A percentile compares a stretch with the other conserved stretches of the same genome.
Evolutionary conservation across 2,329 filamentous ascomycete species (phyloP).

Genomic region (Polychaeton citri): DNA sequence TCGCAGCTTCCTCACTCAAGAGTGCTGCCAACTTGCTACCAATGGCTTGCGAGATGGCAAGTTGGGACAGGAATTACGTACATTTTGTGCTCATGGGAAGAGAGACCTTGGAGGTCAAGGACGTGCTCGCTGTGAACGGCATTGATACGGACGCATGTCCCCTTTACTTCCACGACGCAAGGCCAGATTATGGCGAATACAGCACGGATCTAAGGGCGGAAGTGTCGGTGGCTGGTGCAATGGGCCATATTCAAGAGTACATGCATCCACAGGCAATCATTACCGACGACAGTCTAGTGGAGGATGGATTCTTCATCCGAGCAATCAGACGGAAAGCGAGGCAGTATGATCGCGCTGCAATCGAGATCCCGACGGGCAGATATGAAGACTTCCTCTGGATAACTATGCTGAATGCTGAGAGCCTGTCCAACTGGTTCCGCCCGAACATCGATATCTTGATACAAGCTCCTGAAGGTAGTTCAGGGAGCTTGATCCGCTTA

Average conservation of each 20-base stretch:
- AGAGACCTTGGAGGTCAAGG: constrained; percentile 53
- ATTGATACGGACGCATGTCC: constrained; percentile 54
- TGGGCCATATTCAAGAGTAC: constrained; percentile 58
- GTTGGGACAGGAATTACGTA: constrained; percentile 54
- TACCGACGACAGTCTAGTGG: constrained; percentile 51
- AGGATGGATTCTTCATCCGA: constrained; percentile 55
- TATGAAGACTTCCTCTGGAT: constrained; percentile 61
- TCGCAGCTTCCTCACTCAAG: constrained; percentile 60
- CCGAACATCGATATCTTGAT: constrained; percentile 71
- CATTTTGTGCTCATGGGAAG: constrained; percentile 72
- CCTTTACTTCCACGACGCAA: constrained; percentile 57
- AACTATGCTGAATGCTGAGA: constrained; percentile 58
- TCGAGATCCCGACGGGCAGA: constrained; percentile 57
- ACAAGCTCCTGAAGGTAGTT: constrained; percentile 56
- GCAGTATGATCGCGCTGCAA: constrained; percentile 45
- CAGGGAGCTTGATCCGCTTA: constrained; percentile 62
- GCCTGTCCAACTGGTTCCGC: constrained; percentile 65
- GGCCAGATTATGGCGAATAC: constrained; percentile 56
- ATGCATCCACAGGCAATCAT: constrained; percentile 68
- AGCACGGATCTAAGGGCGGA: constrained; percentile 61
- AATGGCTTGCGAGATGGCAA: constrained; percentile 76
- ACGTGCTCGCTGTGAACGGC: constrained; percentile 65
- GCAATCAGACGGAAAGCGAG: constrained; percentile 45
- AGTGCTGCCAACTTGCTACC: constrained; percentile 63
- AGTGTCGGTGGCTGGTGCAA: constrained; percentile 47